phyloP scores from a whole-genome alignment of 2,329 filamentous ascomycete species.

The Aureobasidium melanogenum region DNA sequence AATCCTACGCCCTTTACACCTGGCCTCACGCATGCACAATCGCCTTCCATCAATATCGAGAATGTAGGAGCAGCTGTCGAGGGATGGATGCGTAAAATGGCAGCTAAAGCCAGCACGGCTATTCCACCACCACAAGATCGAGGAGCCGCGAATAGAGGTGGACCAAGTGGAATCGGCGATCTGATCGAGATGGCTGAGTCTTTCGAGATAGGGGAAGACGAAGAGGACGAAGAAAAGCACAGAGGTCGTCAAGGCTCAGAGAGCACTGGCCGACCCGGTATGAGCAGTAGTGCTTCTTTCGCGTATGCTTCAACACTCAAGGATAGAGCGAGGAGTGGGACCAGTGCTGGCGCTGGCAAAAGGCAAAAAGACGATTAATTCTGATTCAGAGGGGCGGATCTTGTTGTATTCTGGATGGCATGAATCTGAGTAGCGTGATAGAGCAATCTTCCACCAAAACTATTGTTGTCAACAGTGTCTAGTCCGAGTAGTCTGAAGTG shows the following conservation, averaged over 20 bases:
- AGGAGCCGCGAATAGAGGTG: conserved; percentile 21
- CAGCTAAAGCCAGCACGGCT: conserved; percentile 45
- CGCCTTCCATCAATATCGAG: conserved; percentile 49
- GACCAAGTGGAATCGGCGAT: conserved; percentile 43
- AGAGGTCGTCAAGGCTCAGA: conserved; percentile 22
- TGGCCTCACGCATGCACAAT: conserved; percentile 11
- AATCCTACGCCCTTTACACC: conserved; percentile 16
- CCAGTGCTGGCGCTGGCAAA: conserved; percentile 18
- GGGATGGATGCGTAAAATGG: conserved; percentile 80
- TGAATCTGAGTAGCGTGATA: neutral
- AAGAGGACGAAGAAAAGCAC: conserved; percentile 20
- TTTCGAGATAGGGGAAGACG: conserved; percentile 33
- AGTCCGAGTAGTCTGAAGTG: no score
- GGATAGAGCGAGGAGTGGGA: conserved; percentile 17
- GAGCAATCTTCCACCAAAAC: neutral
- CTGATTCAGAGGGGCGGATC: neutral
- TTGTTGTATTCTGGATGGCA: neutral
- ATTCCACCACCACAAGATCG: conserved; percentile 17
- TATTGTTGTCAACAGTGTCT: neutral
- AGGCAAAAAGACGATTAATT: conserved; percentile 25
- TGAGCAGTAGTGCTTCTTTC: conserved; percentile 21
- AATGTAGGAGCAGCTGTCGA: conserved; percentile 82
- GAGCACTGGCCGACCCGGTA: conserved; percentile 12
- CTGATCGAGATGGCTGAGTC: conserved; percentile 64
- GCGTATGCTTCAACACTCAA: conserved; percentile 17